Base-by-base conservation (phyloP, 2,329 filamentous ascomycete genomes). In the Botryosphaeria dothidea region DNA sequence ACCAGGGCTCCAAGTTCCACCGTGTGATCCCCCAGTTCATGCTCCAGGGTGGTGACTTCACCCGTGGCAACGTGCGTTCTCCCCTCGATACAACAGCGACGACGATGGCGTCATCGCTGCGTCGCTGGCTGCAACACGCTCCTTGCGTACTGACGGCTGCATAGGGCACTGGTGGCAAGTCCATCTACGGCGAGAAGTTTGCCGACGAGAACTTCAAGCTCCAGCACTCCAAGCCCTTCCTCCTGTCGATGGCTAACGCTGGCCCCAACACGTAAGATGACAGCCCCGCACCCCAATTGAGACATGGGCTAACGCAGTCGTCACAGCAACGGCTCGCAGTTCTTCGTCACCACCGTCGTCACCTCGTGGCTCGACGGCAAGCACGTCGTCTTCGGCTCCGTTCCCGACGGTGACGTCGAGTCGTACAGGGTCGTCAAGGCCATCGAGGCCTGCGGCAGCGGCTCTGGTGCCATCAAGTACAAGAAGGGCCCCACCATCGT, bases 11-110 rank as follows among this genome's bases (percentile, higher is more conserved):
- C 73, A 85, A 86, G 71, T 96, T 96, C 90, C 92, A 97, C 87
- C 92, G 93, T 74, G 90, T 97, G 81, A 96, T 96, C 81, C 91
- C 91, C 72, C 80, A 92, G 66, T 96, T 96, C 87, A 96, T 96
- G 93, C 90, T 96, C 74, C 93, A 96, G 87, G 93, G 92, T 79
- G 92, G 92, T 86, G 92, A 96, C 86, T 96, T 96, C 85, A 96
- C 92, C 82, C 91, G 91, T 77, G 88, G 89, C 77, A 95, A 96
- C 82, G 93, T 96, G 85, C 80, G 91, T 82, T 49, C 34, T 49
- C 41, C 38, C 27, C 48, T 23, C 11, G 11, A 43, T 51, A 41
- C 43, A 49, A 38, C 21, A 3, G 27, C 43, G 31, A 46, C 19
- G 51, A 41, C 41, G 34, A 45, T 63, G 27, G 23, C 48, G 36